Evolutionary conservation across 2,329 filamentous ascomycete genomes (phyloP), one percentile per base, ranked within the genome.

Genomic region (Diaporthe ilicicola): DNA sequence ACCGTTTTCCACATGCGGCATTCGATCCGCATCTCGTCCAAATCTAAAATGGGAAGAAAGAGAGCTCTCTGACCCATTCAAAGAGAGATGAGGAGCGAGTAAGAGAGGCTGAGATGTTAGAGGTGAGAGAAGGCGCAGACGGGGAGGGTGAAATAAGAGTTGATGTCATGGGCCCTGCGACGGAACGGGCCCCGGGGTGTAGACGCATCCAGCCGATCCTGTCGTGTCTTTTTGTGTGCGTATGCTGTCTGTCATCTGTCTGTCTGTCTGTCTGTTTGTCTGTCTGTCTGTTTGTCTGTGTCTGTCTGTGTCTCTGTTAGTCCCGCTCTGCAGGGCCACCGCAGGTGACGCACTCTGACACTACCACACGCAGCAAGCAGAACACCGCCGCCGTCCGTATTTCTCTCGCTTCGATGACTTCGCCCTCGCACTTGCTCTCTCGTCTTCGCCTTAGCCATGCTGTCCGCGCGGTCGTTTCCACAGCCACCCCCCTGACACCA

Each of bases 331-430:
- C 27, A 64, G 46, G 29, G 34, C 34, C 56, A 42, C 55, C 48
- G 48, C 67, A 53, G 48, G 67, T 65, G 67, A 65, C 67, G 39
- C 56, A 70, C 29, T 39, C 50, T 69, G 54, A 32, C 50, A 42
- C 56, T 37, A 24, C 67, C 29, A 51, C 34, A 48, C 24, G n/a
- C 27, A 24, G 34, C 24, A 66, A 22, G 19, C 19, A 46, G 12
- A 67, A 24, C 51, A 67, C 50, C 51, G 59, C 59, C 59, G 59
- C 44, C 42, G 44, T 62, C 42, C 59, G 34, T 22, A 22, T 62
- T 62, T 62, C 37, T 61, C 24, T 32, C 29, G 59, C 34, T 50
- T 48, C 59, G 29, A 50, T 64, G 42, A 19, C 56, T 61, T 46
- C 24, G 56, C 56, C 12, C 42, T 34, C 55, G 56, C 56, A 27